phyloP scores from a whole-genome alignment of 768 basidiomycete species.

The Sarcodon sp. region DNA sequence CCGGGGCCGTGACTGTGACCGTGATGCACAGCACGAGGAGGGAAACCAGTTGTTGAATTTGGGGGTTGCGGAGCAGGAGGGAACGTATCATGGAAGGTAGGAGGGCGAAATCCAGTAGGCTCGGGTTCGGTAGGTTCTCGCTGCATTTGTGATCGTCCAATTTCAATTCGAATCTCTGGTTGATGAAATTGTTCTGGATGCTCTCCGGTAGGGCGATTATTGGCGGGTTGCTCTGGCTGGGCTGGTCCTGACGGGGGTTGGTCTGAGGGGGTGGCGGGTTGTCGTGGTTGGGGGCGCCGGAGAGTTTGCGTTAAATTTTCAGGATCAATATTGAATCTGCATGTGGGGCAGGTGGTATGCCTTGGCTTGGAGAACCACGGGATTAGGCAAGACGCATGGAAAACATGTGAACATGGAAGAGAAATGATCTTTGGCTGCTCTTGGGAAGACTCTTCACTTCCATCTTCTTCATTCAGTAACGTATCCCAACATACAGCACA shows the following conservation, averaged over 20 bases:
- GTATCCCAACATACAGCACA: slow-evolving; percentile 75
- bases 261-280: neutral
- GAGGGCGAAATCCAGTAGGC: neutral
- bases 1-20: neutral
- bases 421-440: slow-evolving; percentile 31
- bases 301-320: slow-evolving; percentile 45
- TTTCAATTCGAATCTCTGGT: no score
- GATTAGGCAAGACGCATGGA: slow-evolving; percentile 65
- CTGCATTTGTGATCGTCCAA: no score
- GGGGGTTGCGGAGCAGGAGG: neutral
- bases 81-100: neutral
- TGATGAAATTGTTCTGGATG: no score
- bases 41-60: no score
- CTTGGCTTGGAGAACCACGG: slow-evolving; percentile 63
- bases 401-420: slow-evolving; percentile 73
- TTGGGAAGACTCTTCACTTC: slow-evolving; percentile 11
- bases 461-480: slow-evolving; percentile 34
- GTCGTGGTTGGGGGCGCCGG: slow-evolving; percentile 1
- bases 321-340: slow-evolving; percentile 75
- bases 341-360: slow-evolving; percentile 76
- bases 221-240: no score
- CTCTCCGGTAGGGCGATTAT: no score
- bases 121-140: no score
- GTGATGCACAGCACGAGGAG: neutral
- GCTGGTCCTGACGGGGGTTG: no score